These are phyloP conservation scores for Protostelium mycophagum DNA, from an alignment of 78 protist genomes.

Conservation along the genomic window DNA sequence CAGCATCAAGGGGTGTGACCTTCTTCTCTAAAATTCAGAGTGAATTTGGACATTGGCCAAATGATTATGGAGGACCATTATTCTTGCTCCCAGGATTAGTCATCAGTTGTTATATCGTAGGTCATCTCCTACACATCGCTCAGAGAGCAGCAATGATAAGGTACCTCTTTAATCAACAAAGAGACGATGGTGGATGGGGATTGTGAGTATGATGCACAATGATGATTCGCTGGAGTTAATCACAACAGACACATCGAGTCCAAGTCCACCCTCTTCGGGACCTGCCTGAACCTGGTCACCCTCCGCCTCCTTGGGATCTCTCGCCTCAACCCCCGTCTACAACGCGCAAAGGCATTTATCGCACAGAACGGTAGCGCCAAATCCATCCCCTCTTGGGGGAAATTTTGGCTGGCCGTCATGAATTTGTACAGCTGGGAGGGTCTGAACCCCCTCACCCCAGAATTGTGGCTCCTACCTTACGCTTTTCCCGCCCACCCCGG, in stretches of 20 bases:
- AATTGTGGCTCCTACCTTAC: conserved; percentile 83
- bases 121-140: conserved; percentile 16
- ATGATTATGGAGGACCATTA: conserved; percentile 93
- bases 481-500: conserved; percentile 75
- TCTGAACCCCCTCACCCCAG: conserved; percentile 75
- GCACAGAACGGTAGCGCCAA: conserved; percentile 62
- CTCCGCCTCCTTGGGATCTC: conserved; percentile 79
- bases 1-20: conserved; percentile 23
- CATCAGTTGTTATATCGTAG: conserved; percentile 64
- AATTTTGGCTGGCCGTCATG: conserved; percentile 79
- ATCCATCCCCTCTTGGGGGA: conserved; percentile 90
- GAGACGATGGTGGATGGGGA: conserved; percentile 87
- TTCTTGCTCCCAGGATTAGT: conserved; percentile 88
- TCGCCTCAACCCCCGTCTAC: conserved; percentile 20
- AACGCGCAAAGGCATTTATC: conserved; percentile 54
- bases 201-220: conserved; percentile 22
- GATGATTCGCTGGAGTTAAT: background rate
- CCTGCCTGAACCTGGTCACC: conserved; percentile 77
- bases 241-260: conserved; percentile 66
- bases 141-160: conserved; percentile 57
- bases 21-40: conserved; percentile 52
- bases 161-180: conserved; percentile 71
- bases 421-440: conserved; percentile 77
- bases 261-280: conserved; percentile 84
- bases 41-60: conserved; percentile 90